Conservation (phyloP, 2,329 filamentous ascomycete species). For the Penicillium brevicompactum region DNA sequence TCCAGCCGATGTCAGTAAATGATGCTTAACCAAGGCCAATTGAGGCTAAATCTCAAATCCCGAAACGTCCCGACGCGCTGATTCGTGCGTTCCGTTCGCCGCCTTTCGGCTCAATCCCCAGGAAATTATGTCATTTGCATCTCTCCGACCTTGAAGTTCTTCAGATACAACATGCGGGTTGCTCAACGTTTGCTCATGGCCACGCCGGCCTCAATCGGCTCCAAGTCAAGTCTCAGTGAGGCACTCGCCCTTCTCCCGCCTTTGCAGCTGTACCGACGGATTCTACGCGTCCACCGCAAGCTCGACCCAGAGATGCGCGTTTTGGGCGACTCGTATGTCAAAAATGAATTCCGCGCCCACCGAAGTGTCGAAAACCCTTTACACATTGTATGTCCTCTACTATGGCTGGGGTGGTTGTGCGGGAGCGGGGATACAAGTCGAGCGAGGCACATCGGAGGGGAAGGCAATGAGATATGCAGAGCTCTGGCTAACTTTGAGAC, state of each 20-base stretch:
- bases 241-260: conserved; percentile 77
- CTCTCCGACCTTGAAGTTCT: background rate
- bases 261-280: conserved; percentile 82
- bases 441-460: background rate
- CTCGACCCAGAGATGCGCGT: conserved; percentile 73
- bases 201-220: conserved; percentile 41
- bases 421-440: background rate
- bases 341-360: conserved; percentile 87
- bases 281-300: conserved; percentile 82
- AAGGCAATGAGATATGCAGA: background rate
- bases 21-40: background rate
- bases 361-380: conserved; percentile 82
- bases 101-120: conserved; percentile 22
- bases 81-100: conserved; percentile 22
- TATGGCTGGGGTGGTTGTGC: background rate
- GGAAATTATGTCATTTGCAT: conserved; percentile 27
- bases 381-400: conserved; percentile 70
- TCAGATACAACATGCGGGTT: conserved; percentile 34
- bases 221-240: conserved; percentile 45
- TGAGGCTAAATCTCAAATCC: conserved; percentile 1
- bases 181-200: conserved; percentile 43
- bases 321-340: conserved; percentile 90
- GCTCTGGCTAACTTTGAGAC: background rate
- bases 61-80: conserved; percentile 13
- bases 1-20: too few relatives aligned